Evolutionary conservation across 1,284 basidiomycete genomes (phyloP).

Genomic region (Entoloma clypeatum): DNA sequence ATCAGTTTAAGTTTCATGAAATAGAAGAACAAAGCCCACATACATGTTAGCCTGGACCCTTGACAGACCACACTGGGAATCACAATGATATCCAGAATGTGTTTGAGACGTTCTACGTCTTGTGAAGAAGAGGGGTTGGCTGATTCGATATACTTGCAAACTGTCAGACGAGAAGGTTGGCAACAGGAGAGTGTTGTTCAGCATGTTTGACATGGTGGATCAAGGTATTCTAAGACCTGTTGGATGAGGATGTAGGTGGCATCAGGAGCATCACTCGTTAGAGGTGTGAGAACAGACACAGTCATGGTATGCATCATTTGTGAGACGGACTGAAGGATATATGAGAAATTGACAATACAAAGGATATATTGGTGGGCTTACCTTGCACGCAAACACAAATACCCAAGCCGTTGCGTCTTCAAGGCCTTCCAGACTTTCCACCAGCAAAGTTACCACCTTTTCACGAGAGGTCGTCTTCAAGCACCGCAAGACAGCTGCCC

Average conservation of each 20-base stretch:
- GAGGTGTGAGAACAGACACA: conserved; percentile 53
- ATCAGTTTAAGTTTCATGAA: neutral
- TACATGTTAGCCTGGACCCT: conserved; percentile 60
- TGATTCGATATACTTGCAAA: conserved; percentile 23
- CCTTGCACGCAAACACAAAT: conserved; percentile 70
- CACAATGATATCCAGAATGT: conserved; percentile 45
- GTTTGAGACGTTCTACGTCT: conserved; percentile 30
- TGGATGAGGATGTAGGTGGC: conserved; percentile 53
- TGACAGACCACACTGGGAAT: conserved; percentile 57
- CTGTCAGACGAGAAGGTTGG: conserved; percentile 47
- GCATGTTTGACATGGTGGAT: conserved; percentile 75
- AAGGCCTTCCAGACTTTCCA: conserved; percentile 39
- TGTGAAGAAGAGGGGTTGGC: conserved; percentile 18
- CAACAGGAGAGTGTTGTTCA: conserved; percentile 58
- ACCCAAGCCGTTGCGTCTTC: conserved; percentile 66
- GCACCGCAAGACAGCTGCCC: conserved; percentile 66
- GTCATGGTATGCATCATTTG: conserved; percentile 79
- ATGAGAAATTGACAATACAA: conserved; percentile 12
- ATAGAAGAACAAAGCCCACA: conserved; percentile 20
- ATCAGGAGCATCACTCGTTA: conserved; percentile 42
- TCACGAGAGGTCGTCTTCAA: conserved; percentile 53
- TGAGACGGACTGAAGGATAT: conserved; percentile 56
- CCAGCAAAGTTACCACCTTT: conserved; percentile 48
- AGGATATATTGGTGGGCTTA: conserved; percentile 27
- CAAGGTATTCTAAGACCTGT: conserved; percentile 71